A percentile compares a stretch with the other conserved stretches of the same genome.
These are phyloP conservation scores for Heterobasidion irregulare DNA, from an alignment of 1,284 basidiomycete genomes.

Conservation along the genomic window DNA sequence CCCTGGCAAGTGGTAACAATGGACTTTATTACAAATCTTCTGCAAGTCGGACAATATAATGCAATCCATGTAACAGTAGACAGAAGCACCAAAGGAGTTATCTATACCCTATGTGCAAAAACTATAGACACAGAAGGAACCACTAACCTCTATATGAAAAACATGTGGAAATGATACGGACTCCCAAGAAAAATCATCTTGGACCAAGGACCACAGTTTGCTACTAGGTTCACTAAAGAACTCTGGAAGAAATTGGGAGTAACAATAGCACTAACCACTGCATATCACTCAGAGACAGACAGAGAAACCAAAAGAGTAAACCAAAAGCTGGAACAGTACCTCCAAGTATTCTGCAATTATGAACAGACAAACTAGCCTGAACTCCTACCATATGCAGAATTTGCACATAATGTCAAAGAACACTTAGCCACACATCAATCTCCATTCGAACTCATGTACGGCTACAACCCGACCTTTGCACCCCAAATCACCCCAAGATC, in stretches of 20 bases:
- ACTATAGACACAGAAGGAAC: not conserved
- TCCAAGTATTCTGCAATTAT: conserved; percentile 5
- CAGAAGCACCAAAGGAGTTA: no score
- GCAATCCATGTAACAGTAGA: no score
- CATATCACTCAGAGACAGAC: conserved; percentile 4
- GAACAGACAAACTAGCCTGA: conserved; percentile 6
- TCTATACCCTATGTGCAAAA: no score
- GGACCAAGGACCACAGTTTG: not conserved
- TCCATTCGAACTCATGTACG: no score
- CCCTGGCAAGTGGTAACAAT: no score
- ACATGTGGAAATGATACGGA: not conserved
- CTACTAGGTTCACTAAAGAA: not conserved
- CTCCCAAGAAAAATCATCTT: not conserved
- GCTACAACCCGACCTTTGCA: no score
- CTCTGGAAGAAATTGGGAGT: not conserved
- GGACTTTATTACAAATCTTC: no score
- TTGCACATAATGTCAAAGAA: conserved; percentile 3
- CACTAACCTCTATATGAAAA: not conserved
- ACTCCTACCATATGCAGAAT: conserved; percentile 2
- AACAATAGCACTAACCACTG: conserved; percentile 4
- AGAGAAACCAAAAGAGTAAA: conserved; percentile 10
- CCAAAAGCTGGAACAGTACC: conserved; percentile 6
- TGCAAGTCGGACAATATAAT: no score
- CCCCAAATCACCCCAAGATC: no score
- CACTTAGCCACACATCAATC: conserved; percentile 1